Conservation (phyloP, 2,329 filamentous ascomycete genomes). For the Onygenales sp. region DNA sequence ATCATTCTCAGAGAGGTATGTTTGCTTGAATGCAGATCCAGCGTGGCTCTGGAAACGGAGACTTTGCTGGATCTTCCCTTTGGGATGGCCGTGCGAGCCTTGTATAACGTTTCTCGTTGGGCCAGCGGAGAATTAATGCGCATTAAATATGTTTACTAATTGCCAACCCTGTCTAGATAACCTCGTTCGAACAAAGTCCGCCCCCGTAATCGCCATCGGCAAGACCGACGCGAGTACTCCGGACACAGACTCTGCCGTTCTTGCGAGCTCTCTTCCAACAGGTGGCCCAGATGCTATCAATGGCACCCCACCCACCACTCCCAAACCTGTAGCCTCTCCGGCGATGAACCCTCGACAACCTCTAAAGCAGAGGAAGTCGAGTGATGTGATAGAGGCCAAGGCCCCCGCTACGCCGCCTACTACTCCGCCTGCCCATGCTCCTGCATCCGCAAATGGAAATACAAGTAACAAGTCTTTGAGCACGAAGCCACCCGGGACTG, state of each 20-base stretch:
- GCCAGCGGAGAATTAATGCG: neutral
- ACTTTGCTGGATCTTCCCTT: neutral
- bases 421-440: neutral
- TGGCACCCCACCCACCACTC: neutral
- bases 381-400: neutral
- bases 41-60: neutral
- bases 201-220: constrained; percentile 16
- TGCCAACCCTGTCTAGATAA: constrained; percentile 17
- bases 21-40: constrained; percentile 6
- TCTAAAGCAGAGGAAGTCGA: constrained; percentile 4
- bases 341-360: neutral
- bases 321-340: neutral
- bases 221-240: neutral
- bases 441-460: neutral
- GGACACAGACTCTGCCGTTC: neutral
- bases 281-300: neutral
- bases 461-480: constrained; percentile 5
- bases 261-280: neutral
- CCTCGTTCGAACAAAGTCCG: constrained; percentile 27
- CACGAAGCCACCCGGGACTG: constrained; percentile 16
- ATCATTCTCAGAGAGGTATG: constrained; percentile 73
- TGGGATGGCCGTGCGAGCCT: neutral
- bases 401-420: neutral
- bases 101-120: too few species aligned
- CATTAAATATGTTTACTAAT: constrained; percentile 3